Evolutionary conservation across 495 filamentous ascomycete genomes (phyloP), one percentile per base, ranked within the genome.

Genomic region (Recurvomyces mirabilis): DNA sequence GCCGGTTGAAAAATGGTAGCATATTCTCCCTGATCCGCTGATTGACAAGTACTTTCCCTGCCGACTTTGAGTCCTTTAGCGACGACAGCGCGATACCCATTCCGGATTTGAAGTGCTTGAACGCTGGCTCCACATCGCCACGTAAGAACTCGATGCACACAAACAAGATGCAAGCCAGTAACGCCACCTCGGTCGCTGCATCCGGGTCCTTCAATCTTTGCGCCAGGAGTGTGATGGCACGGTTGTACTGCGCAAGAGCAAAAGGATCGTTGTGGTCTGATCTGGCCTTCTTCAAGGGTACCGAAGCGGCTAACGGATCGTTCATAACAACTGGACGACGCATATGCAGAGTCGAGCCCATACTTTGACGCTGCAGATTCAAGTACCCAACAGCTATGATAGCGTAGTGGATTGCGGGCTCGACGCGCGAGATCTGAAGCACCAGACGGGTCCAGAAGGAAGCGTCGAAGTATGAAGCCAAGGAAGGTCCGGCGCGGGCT

Each of bases 381-480:
- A 49, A 25, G 18, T 41, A 34, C 12, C 51, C 46, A 2, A 53
- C 30, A 12, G 51, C 45, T 5, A 49, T 23, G 19, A 53, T 43
- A 3, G 45, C 51, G 18, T 53, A 46, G 18, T 31, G 24, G n/a
- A 53, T 38, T 4, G 51, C 46, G 3, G 45, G 39, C 26, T 53
- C 51, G 4, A 22, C 29, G 9, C 37, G 15, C 14, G 39, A 30
- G 28, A 49, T 32, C 32, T 46, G 51, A 13, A 54, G 34, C 5
- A 54, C 41, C 1, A 54, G 41, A 5, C 31, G 28, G 14, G 28
- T 42, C 51, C 51, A 54, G 43, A 54, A 54, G n/a, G 18, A 34
- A 21, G 37, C 47, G 21, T 51, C 51, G 42, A 54, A 54, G 31
- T 50, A 54, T 10, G 34, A 26, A 1, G 51, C 38, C 5, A 54